Percentiles rank a stretch among this genome's conserved stretches.
These are phyloP conservation scores for Byssochlamys sp. DNA, from an alignment of 2,329 filamentous ascomycete species.

Conservation along the genomic window DNA sequence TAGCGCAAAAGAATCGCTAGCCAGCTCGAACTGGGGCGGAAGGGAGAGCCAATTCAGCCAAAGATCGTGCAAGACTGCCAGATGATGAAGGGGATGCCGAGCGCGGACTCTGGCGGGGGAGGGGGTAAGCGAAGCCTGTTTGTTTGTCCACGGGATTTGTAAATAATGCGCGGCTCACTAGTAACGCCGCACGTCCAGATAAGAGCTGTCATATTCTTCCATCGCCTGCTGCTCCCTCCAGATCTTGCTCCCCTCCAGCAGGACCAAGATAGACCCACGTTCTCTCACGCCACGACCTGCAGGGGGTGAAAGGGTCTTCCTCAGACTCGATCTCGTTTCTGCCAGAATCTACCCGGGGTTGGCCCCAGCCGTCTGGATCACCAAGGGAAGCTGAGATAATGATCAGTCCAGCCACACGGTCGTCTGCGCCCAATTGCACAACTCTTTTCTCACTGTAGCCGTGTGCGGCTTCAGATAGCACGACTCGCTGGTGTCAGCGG, in stretches of 20 bases:
- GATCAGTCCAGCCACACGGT: background rate
- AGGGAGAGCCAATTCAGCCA: background rate
- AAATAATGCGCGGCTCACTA: background rate
- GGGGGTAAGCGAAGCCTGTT: background rate
- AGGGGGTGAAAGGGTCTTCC: background rate
- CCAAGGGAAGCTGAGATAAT: background rate
- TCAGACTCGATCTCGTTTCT: background rate
- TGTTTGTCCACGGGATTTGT: background rate
- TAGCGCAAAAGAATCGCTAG: background rate
- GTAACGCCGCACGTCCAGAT: background rate
- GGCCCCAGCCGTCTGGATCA: background rate
- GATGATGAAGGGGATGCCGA: background rate
- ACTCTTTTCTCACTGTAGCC: background rate
- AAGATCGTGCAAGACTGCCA: background rate
- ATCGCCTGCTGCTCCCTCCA: background rate
- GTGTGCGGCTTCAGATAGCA: background rate
- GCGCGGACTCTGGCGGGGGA: background rate
- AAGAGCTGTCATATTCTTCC: conserved; percentile 10
- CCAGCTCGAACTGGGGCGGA: background rate
- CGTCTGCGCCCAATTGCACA: background rate
- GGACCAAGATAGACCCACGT: background rate
- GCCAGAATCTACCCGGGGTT: background rate
- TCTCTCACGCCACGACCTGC: background rate
- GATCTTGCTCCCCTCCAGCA: background rate
- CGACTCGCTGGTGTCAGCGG: background rate